phyloP scores from a whole-genome alignment of 2,329 filamentous ascomycete species.

The Trichoderma arundinaceum region DNA sequence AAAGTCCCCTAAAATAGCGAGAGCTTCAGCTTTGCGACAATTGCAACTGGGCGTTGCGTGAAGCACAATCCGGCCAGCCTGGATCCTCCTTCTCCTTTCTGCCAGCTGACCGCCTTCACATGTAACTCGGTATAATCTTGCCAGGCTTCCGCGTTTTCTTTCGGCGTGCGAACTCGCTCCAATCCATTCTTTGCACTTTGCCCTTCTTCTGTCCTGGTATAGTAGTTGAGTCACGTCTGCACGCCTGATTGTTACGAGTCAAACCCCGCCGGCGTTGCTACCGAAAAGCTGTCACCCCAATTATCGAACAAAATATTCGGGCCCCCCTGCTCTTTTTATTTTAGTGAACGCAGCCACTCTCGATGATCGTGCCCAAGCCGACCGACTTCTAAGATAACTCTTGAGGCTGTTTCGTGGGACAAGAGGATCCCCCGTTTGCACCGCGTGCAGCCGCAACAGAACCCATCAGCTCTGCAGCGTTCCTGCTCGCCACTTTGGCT shows the following conservation, averaged over 20 bases:
- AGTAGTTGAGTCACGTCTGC: constrained; percentile 22
- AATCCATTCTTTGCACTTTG: neutral
- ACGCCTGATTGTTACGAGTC: neutral
- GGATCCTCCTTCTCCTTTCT: constrained; percentile 23
- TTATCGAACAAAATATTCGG: constrained; percentile 18
- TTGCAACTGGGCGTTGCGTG: neutral
- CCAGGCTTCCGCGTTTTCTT: neutral
- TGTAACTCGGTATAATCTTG: neutral
- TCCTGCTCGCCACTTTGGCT: constrained; percentile 13
- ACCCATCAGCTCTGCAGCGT: constrained; percentile 17
- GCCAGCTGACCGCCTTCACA: constrained; percentile 31
- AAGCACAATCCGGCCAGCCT: constrained; percentile 2
- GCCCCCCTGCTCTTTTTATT: constrained; percentile 26
- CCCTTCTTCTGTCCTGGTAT: neutral
- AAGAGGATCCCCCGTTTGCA: constrained; percentile 25
- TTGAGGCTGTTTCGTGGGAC: constrained; percentile 27
- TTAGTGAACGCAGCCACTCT: constrained; percentile 26
- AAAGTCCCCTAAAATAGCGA: constrained; percentile 16
- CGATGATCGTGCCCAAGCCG: constrained; percentile 27
- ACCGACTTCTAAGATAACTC: constrained; percentile 11
- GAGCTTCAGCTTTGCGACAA: neutral
- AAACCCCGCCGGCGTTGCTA: constrained; percentile 24
- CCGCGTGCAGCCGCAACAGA: constrained; percentile 31
- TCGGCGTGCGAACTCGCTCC: neutral
- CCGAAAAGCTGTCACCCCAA: constrained; percentile 24